Evolutionary conservation across 768 basidiomycete species (phyloP).

Genomic region (Rhizopogon rudus): DNA sequence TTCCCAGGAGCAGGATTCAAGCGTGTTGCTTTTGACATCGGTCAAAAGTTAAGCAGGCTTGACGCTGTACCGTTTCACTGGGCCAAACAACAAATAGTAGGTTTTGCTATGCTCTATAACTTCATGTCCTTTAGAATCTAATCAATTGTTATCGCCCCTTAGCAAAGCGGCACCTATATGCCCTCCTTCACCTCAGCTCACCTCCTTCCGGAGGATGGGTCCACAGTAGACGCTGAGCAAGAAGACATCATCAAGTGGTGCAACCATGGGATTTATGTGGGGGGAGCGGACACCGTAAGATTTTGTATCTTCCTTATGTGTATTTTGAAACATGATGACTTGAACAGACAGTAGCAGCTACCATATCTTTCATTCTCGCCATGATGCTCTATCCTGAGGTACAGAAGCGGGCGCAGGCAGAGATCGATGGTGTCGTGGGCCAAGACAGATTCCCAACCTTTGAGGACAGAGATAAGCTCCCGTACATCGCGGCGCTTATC

Average conservation of each 20-base stretch:
- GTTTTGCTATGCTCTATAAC: background rate
- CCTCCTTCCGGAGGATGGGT: background rate
- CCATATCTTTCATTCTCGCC: conserved; percentile 14
- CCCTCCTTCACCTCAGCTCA: background rate
- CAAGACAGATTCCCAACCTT: conserved; percentile 16
- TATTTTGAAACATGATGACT: background rate
- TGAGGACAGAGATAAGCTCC: conserved; percentile 17
- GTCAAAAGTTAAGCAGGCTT: conserved; percentile 1
- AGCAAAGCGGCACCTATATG: background rate
- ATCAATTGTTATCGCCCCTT: background rate
- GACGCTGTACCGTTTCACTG: conserved; percentile 11
- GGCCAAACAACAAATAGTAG: conserved; percentile 13
- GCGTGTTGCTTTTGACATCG: conserved; percentile 6
- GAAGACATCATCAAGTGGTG: conserved; percentile 15
- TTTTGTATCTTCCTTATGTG: background rate
- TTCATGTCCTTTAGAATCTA: background rate
- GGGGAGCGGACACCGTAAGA: conserved; percentile 22
- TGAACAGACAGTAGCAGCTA: background rate
- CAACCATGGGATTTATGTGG: conserved; percentile 11
- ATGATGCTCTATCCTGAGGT: conserved; percentile 25
- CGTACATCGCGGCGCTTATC: conserved; percentile 22
- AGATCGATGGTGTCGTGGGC: conserved; percentile 24
- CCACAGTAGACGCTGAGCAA: background rate
- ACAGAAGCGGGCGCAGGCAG: conserved; percentile 20
- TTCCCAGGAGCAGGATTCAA: conserved; percentile 17